phyloP scores from a whole-genome alignment of 306 rosid genomes.

The Dryas octopetala region DNA sequence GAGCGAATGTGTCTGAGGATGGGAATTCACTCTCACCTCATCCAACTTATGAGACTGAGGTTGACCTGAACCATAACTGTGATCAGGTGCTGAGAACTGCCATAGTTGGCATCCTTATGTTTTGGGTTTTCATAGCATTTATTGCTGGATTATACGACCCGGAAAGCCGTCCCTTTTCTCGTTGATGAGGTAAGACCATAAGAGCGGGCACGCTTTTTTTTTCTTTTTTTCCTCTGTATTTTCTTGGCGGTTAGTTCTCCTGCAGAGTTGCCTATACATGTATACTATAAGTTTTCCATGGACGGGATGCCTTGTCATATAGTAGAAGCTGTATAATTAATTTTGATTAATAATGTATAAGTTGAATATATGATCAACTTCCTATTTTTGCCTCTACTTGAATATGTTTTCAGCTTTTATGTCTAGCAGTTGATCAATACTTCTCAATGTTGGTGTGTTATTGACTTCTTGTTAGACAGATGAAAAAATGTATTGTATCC shows the following conservation, averaged over 20 bases:
- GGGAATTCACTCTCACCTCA: constrained; percentile 23
- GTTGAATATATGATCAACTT: background rate
- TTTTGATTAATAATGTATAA: background rate
- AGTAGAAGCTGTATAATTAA: constrained; percentile 7
- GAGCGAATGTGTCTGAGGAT: constrained; percentile 21
- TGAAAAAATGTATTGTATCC: background rate
- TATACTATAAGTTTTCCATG: background rate
- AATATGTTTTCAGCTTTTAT: background rate
- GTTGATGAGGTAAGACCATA: constrained; percentile 21
- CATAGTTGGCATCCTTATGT: constrained; percentile 53
- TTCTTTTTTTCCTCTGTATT: background rate
- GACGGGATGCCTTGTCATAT: background rate
- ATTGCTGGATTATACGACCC: constrained; percentile 54
- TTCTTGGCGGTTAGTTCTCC: background rate
- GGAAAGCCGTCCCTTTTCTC: constrained; percentile 32
- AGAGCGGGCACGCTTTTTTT: background rate
- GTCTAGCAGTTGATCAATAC: background rate
- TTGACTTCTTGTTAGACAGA: background rate
- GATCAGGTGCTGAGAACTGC: constrained; percentile 66
- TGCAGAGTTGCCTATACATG: background rate
- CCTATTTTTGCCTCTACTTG: background rate
- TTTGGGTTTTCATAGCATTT: constrained; percentile 68
- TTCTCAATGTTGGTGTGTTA: background rate
- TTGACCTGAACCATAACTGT: constrained; percentile 27
- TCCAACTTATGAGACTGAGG: constrained; percentile 42